Evolutionary conservation across 192 early-diverging fungal species (phyloP), one percentile per base, ranked within the genome.

Genomic region (Geosiphon pyriformis): DNA sequence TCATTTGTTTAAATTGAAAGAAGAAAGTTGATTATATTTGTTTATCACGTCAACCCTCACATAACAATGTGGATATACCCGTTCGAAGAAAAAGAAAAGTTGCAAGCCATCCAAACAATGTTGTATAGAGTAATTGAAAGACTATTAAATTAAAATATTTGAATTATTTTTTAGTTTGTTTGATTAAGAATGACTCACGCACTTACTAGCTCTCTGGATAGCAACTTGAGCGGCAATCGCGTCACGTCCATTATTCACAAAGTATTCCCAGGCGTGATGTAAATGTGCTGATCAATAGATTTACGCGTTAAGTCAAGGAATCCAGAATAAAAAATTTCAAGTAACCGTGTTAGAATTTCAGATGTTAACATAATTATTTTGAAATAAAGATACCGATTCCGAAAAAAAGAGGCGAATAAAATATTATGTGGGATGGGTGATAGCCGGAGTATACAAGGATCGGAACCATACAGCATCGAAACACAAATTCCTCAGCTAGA

Each of bases 101-200:
- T 10, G 83, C 84, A 78, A 85, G 90, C 87, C 87, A 91, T 20
- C 91, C 91, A 78, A 92, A 93, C 3, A 92, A 20, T 3, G 81
- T 87, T 1, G 90, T 93, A 70, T 90, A 93, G 0, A 60, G 32
- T 49, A 93, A 83, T 59, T 92, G 89, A 47, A 87, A 87, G 0
- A 68, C 81, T 78, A 33, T 7, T 33, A 58, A 20, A 22, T 23
- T 53, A 25, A 48, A 17, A 2, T 26, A 3, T 47, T 47, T 47
- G 2, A 29, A 61, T 34, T 48, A 22, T 20, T 42, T 17, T 23
- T 63, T 12, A 32, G 49, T 59, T 65, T 68, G 57, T 20, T 1
- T 72, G 67, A 2, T 70, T 58, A 18, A 78, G 2, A 2, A 67
- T 11, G 7, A 76, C 72, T 23, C n/a, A n/a, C n/a, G n/a, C 10